Evolutionary conservation across 2,329 filamentous ascomycete species (phyloP).

Genomic region (Colletotrichum sublineola): DNA sequence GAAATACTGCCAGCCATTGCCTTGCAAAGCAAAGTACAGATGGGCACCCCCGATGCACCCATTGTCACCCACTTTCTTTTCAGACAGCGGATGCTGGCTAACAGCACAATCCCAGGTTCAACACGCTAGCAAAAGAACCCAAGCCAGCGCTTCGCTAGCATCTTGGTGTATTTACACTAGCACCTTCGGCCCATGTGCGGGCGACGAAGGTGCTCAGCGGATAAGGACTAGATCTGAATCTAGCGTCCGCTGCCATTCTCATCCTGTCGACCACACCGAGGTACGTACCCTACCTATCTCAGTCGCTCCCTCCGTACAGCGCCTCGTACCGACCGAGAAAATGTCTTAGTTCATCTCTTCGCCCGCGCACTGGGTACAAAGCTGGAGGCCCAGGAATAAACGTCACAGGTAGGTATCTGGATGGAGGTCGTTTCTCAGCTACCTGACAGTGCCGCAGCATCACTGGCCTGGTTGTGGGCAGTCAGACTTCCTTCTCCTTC

Average conservation of each 20-base stretch:
- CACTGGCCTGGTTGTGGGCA: not conserved
- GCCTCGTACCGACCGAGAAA: constrained; percentile 7
- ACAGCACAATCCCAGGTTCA: not conserved
- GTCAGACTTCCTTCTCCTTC: not conserved
- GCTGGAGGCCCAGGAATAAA: not conserved
- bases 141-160: constrained; percentile 29
- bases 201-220: constrained; percentile 34
- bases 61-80: not conserved
- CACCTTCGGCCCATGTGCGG: constrained; percentile 31
- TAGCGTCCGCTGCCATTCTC: constrained; percentile 7
- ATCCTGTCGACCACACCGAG: not conserved
- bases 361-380: constrained; percentile 17
- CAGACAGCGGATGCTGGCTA: not conserved
- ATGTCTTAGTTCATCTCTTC: not conserved
- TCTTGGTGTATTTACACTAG: constrained; percentile 8
- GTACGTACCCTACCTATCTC: not conserved
- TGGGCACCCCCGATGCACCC: not conserved
- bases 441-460: constrained; percentile 10
- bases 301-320: no score
- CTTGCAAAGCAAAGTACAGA: not conserved
- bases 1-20: not conserved
- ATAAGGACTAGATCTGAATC: constrained; percentile 31
- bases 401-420: constrained; percentile 14
- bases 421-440: not conserved
- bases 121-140: constrained; percentile 20